Conservation (phyloP, 805 yeast genomes). For the Cephaloascus albidus region DNA sequence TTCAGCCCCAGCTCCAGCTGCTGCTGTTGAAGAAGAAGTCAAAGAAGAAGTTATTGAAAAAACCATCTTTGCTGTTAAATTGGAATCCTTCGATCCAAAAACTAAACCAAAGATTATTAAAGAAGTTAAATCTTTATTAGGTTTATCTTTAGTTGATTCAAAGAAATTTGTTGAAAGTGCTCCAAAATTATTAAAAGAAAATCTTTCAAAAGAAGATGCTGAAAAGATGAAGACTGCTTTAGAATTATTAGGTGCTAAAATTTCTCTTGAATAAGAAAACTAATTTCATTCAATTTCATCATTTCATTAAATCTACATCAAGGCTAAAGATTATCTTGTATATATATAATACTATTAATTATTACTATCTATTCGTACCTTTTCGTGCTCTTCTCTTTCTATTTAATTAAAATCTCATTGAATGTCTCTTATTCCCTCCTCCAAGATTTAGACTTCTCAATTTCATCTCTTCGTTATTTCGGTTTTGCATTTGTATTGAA, state of each 20-base stretch:
- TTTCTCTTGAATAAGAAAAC: conserved; percentile 83
- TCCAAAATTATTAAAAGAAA: conserved; percentile 92
- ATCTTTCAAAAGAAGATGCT: conserved; percentile 95
- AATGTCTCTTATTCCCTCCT: not conserved
- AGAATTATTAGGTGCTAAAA: conserved; percentile 94
- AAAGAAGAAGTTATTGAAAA: conserved; percentile 82
- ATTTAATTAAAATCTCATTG: not conserved
- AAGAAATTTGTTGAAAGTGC: conserved; percentile 98
- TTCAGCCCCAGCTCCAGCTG: conserved; percentile 53
- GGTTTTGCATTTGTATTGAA: not conserved
- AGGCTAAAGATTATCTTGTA: not conserved
- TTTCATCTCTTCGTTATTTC: not conserved
- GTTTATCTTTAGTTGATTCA: conserved; percentile 90
- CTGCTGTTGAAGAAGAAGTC: conserved; percentile 62
- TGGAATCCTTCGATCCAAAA: conserved; percentile 90
- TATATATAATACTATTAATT: not conserved
- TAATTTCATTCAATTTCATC: conserved; percentile 11
- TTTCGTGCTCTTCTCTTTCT: not conserved
- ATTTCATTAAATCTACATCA: not conserved
- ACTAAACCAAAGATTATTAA: conserved; percentile 95
- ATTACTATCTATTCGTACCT: not conserved
- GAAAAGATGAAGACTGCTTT: conserved; percentile 89
- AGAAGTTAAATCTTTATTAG: conserved; percentile 88
- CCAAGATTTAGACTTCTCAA: too few species aligned
- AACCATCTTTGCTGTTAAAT: conserved; percentile 85